Base-by-base conservation (phyloP, 352 stramenopile species). In the Globisporangium ultimum region DNA sequence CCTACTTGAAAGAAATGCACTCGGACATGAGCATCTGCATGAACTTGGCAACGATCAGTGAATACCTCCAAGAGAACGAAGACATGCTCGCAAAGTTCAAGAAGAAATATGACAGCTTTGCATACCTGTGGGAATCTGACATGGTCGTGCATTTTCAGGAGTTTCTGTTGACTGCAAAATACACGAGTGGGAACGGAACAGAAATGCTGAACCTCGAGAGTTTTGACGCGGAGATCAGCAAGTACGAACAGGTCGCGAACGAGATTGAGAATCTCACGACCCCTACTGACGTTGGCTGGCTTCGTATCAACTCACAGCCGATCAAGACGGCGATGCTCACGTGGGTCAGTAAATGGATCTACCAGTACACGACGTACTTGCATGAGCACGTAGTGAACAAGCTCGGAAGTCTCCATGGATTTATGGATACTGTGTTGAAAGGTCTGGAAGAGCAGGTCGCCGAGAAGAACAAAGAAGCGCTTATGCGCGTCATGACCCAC, bases 401-500 rank as follows among this genome's bases (percentile, higher is more conserved):
- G 58, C 67, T 97, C 14, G 77, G 70, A 18, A 87, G 78, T 21
- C 69, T 98, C 8, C 81, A 97, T 46, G 79, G 86, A 5, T 99
- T 99, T 66, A 98, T 98, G 91, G 86, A 96, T 22, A 87, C 86
- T 7, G 88, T 98, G 5, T 85, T 91, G 24, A 78, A 93, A 57
- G 93, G 93, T 0, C 71, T 99, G 7, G 91, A 97, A 24, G 84
- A 93, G 50, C 76, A 97, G 57, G 88, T 98, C 11, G 72, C 77
- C 1, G 88, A 97, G 61, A 91, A 96, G 69, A 96, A 96, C 63
- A 97, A 98, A 68, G 88, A 95, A 47, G 91, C 89, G 43, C 78
- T 99, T n/a, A 98, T 98, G 92, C 83, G 84, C n/a, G 93, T 98
- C 24, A 98, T 98, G 94, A 96, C 87, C 10, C 88, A 98, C 64